Percentiles rank a stretch among this genome's conserved stretches.
These are phyloP conservation scores for Gastrodia elata DNA, from an alignment of 106 monocot genomes.

Conservation along the genomic window DNA sequence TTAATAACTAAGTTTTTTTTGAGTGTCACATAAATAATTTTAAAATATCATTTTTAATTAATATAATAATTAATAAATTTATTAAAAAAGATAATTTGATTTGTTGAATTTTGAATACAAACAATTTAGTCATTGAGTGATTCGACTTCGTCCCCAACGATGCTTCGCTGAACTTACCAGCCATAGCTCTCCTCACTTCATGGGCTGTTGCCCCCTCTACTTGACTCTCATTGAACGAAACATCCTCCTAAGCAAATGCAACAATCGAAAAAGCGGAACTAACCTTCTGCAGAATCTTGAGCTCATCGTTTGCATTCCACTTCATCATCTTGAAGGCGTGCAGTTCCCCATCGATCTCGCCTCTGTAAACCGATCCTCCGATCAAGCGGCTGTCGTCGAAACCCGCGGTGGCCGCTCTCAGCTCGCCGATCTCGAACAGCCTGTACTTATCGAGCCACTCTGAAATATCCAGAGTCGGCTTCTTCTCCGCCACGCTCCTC, in stretches of 20 bases:
- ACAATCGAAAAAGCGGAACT: not conserved
- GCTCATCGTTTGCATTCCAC: slow-evolving; percentile 78
- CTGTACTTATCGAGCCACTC: slow-evolving; percentile 79
- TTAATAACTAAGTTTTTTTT: too few relatives aligned
- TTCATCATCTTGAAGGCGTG: slow-evolving; percentile 84
- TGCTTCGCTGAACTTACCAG: too few relatives aligned
- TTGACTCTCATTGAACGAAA: too few relatives aligned
- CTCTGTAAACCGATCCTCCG: slow-evolving; percentile 63
- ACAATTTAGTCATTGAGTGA: too few relatives aligned
- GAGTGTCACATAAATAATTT: too few relatives aligned
- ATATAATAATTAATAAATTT: too few relatives aligned
- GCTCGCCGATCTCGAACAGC: slow-evolving; percentile 47
- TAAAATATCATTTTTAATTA: too few relatives aligned
- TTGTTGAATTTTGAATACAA: too few relatives aligned
- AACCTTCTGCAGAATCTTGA: slow-evolving; percentile 89
- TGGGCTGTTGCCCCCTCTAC: too few relatives aligned
- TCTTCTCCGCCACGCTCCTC: slow-evolving; percentile 12
- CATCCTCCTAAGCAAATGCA: not conserved
- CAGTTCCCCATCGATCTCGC: slow-evolving; percentile 31
- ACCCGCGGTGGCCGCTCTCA: slow-evolving; percentile 41
- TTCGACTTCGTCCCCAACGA: too few relatives aligned
- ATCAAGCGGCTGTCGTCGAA: slow-evolving; percentile 42
- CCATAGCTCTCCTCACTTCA: too few relatives aligned
- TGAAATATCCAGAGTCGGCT: slow-evolving; percentile 46
- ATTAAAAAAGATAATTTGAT: too few relatives aligned